Evolutionary conservation across 106 monocot genomes (phyloP), one percentile per base, ranked within the genome.

Genomic region (Dendrobium huoshanense): DNA sequence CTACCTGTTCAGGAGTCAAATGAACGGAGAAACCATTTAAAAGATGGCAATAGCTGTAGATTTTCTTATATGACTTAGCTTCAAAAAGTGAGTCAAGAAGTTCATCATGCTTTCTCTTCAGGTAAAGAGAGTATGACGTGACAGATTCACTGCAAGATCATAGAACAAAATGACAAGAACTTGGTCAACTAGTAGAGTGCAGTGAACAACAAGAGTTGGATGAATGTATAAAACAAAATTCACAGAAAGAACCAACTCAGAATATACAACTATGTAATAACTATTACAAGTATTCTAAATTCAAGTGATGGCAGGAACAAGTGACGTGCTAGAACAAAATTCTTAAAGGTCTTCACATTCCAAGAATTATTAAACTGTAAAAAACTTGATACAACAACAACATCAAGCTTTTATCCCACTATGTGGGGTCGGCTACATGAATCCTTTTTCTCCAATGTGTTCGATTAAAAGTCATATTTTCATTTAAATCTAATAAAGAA

Each of bases 21-120:
- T 98, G 98, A 78, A 92, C 82, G 37, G 95, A 86, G 81, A 98
- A 98, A 31, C 92, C 98, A 89, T 98, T 98, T 17, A 98, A 84
- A 73, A 98, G 92, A 87, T 98, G 98, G 47, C 82, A 83, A 68
- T 95, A 98, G 80, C 94, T 95, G 80, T 98, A 98, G 0, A 98
- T 79, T 77, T 98, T 98, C 78, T 81, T 85, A 78, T 98, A 95
- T 40, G 88, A 91, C 24, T 94, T 91, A 82, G 73, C 91, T 85
- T 92, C 92, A 83, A 98, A 88, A 29, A 95, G 88, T 13, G 94
- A 92, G 37, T 92, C 94, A 41, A 98, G 92, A 65, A 98, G 89
- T 29, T 72, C 80, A 83, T 92, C 89, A 80, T 98, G 98, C 55
- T 89, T 83, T 78, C 84, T 92, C 88, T 91, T 86, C 9, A 98